Evolutionary conservation across 2,329 filamentous ascomycete species (phyloP), one percentile per base, ranked within the genome.

Genomic region (Pezicula carpinea): DNA sequence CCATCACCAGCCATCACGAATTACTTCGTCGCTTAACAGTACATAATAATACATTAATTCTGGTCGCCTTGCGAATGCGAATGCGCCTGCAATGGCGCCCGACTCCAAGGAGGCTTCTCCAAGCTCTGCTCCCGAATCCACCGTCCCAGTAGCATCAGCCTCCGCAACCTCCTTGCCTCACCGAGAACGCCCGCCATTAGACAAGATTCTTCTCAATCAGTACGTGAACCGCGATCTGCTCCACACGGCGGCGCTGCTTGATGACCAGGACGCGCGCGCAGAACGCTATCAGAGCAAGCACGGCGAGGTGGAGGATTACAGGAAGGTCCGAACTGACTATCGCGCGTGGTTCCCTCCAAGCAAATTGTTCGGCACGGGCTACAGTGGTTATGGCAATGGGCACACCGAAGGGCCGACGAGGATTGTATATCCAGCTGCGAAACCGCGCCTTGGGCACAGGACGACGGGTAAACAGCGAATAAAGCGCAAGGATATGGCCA

Each of bases 361-460:
- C 55, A 75, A 71, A 55, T 73, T 82, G 51, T 89, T 74, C 69
- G 86, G 75, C 67, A 80, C 75, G 58, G 93, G 93, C 46, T 99
- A 95, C 65, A 83, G 80, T 62, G 92, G 91, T 38, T 96, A 86
- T 62, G 92, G 88, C 55, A 97, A 97, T 71, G 85, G 87, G 51
- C 76, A 82, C 59, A 96, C 92, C 23, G 89, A 91, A 60, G 83
- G 80, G 42, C 74, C 74, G 44, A 77, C 85, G 38, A 77, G 80
- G 53, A 73, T 97, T 50, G 67, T 96, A 38, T 97, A 97, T 69
- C 91, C 91, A 18, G 71, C 74, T 33, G 80, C 87, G 57, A 86
- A 89, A 63, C 82, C 81, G 53, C 82, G 87, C 46, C 84, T 87
- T 1, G 91, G 89, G 32, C 85, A 85, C 58, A 82, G 87, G 56